Evolutionary conservation across 257 asterid genomes (phyloP), one percentile per base, ranked within the genome.

Genomic region (Scutellaria galericulata): DNA sequence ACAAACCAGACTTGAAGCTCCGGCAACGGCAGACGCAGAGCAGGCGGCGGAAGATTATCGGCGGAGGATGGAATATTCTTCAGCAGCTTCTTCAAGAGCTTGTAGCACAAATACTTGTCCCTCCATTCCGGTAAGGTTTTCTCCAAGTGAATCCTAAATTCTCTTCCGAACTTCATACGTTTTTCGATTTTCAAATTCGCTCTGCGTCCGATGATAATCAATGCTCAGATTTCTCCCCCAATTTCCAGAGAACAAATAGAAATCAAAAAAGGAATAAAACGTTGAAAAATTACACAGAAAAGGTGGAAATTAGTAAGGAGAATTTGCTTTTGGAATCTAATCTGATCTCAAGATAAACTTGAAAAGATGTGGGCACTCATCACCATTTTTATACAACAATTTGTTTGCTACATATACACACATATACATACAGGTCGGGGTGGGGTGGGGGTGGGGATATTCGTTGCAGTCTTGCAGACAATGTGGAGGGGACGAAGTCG

Each of bases 101-200:
- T 94, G 93, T 91, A 94, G 56, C 95, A 77, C 82, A 95, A 68
- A 64, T 77, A 88, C 82, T 92, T 86, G 88, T 87, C 92, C 82
- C 93, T 95, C 99, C 99, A 95, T 68, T 82, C 88, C 8, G 99
- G 98, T 66, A 92, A 87, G 81, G 96, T 92, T 79, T 88, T 88
- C 69, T 87, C 96, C 42, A 92, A 66, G 79, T 95, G 95, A 37
- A 70, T 87, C 53, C 74, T 75, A 14, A 94, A 91, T 60, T 87
- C 90, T 75, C 91, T 92, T 57, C 98, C 99, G 59, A 95, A 92
- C 84, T 92, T 90, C 99, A 92, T 88, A 44, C 20, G 7, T 50
- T 13, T 7, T 47, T 11, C 37, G 5, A n/a, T 55, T 12, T 45
- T 56, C 41, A 18, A 63, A 44, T 68, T 5, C 24, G 3, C 27